Conservation (phyloP, 1,284 basidiomycete species). For the Microbotryum silenes-acaulis region DNA sequence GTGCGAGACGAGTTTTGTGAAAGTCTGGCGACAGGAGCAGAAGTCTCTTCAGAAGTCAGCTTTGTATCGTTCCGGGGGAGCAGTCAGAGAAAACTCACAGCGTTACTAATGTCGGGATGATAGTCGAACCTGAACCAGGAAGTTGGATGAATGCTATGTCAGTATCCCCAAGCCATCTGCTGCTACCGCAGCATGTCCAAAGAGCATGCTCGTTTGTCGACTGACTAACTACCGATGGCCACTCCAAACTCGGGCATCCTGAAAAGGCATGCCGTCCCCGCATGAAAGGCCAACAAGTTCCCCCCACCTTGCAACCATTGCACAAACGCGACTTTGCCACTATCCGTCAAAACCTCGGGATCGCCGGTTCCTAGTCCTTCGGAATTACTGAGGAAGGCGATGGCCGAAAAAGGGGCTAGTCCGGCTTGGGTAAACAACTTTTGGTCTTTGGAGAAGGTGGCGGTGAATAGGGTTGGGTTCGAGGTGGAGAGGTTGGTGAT, state of each 20-base stretch:
- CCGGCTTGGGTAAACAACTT: constrained; percentile 10
- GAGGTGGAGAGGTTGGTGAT: constrained; percentile 5
- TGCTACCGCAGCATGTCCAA: not conserved
- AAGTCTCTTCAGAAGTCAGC: not conserved
- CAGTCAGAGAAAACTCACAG: constrained; percentile 3
- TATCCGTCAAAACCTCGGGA: constrained; percentile 1
- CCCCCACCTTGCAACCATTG: constrained; percentile 22
- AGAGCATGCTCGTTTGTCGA: not conserved
- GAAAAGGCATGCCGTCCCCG: constrained; percentile 27
- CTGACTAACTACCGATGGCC: constrained; percentile 24
- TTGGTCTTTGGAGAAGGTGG: constrained; percentile 19
- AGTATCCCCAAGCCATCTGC: not conserved
- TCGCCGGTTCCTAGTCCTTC: constrained; percentile 10
- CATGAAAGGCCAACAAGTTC: constrained; percentile 21
- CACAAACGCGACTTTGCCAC: constrained; percentile 14
- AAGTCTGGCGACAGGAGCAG: constrained; percentile 14
- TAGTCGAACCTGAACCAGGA: constrained; percentile 19
- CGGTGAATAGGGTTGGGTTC: constrained; percentile 2
- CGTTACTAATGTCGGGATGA: constrained; percentile 20
- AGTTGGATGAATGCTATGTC: not conserved
- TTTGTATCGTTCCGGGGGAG: not conserved
- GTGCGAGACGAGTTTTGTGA: constrained; percentile 18
- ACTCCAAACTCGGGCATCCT: constrained; percentile 22
- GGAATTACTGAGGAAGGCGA: constrained; percentile 24
- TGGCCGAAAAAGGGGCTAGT: constrained; percentile 15